Conservation (phyloP, 805 yeast species). For the Saturnispora diversa region DNA sequence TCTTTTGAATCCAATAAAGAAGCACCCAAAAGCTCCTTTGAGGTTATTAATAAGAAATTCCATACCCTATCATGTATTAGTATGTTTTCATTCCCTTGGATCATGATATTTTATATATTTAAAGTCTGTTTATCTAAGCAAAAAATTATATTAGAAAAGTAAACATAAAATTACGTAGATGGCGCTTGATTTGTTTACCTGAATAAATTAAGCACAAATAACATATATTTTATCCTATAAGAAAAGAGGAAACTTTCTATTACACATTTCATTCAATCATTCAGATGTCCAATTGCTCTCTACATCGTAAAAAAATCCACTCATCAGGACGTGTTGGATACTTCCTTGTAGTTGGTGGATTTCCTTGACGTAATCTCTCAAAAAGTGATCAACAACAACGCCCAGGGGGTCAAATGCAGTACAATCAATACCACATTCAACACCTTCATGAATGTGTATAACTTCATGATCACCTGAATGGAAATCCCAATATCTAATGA, state of each 20-base stretch:
- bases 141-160: background rate
- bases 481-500: constrained; percentile 37
- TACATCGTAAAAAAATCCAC: constrained; percentile 5
- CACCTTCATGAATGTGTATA: constrained; percentile 29
- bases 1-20: background rate
- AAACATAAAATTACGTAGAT: background rate
- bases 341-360: constrained; percentile 5
- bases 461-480: constrained; percentile 35
- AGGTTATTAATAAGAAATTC: background rate
- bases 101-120: too few relatives aligned
- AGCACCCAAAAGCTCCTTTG: background rate
- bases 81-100: too few relatives aligned
- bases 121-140: too few relatives aligned
- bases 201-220: too few relatives aligned
- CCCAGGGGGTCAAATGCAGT: constrained; percentile 35
- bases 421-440: constrained; percentile 36
- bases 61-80: too few relatives aligned
- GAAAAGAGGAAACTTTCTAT: background rate
- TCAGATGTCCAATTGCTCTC: background rate
- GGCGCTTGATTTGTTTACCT: too few relatives aligned
- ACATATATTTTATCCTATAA: background rate
- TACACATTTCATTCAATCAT: background rate
- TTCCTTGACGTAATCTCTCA: constrained; percentile 32
- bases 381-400: constrained; percentile 40
- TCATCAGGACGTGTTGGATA: constrained; percentile 2